These are phyloP conservation scores for Agaricus blazei DNA, from an alignment of 768 basidiomycete species.

Conservation along the genomic window DNA sequence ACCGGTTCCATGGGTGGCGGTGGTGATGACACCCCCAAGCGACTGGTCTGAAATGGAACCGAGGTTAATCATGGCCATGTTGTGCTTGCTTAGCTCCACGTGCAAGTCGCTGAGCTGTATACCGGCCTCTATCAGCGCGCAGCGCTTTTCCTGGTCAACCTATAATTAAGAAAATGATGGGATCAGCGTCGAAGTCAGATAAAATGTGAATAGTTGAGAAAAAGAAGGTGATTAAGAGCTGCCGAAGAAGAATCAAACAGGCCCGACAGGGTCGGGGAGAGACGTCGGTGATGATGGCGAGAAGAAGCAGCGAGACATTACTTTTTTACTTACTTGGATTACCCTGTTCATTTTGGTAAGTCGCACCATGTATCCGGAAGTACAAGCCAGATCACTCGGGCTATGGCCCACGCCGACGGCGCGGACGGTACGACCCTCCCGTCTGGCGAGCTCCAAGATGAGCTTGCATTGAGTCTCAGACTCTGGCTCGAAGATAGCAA, in stretches of 20 bases:
- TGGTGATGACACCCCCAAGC: slow-evolving; percentile 86
- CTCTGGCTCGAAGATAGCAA: slow-evolving; percentile 72
- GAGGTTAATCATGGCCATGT: slow-evolving; percentile 85
- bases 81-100: slow-evolving; percentile 51
- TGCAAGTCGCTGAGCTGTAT: slow-evolving; percentile 77
- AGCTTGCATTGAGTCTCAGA: slow-evolving; percentile 63
- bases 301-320: slow-evolving; percentile 8
- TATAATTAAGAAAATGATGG: slow-evolving; percentile 24
- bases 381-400: slow-evolving; percentile 92
- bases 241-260: neutral
- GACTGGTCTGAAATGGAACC: slow-evolving; percentile 98
- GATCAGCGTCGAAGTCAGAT: neutral
- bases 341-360: slow-evolving; percentile 69
- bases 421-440: slow-evolving; percentile 66
- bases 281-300: neutral
- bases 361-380: slow-evolving; percentile 78
- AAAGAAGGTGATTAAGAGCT: slow-evolving; percentile 1
- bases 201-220: neutral
- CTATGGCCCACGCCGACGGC: slow-evolving; percentile 90
- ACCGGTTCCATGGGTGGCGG: slow-evolving; percentile 94
- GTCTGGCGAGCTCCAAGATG: slow-evolving; percentile 75
- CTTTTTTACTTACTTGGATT: slow-evolving; percentile 57
- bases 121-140: slow-evolving; percentile 71
- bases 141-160: slow-evolving; percentile 66
- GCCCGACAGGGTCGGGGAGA: neutral